These are phyloP conservation scores for Ambrosia trifida DNA, from an alignment of 129 eudicot genomes.

Conservation along the genomic window DNA sequence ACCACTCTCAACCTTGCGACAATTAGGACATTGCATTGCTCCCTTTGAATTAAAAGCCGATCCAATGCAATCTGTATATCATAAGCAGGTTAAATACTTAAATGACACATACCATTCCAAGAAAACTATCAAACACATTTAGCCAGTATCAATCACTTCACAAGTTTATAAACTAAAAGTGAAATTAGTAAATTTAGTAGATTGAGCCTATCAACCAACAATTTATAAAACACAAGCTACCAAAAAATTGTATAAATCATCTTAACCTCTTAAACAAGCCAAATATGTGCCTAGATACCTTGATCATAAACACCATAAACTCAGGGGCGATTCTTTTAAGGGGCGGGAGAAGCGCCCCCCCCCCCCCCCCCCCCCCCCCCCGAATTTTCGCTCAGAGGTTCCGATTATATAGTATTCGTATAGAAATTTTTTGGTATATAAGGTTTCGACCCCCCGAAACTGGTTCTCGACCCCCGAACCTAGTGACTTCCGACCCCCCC, in stretches of 20 bases:
- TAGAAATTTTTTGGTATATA: too few species aligned
- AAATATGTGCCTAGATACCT: neutral
- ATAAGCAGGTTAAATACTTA: constrained; percentile 28
- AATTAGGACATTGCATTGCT: constrained; percentile 86
- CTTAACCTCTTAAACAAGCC: constrained; percentile 8
- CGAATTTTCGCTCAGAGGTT: too few species aligned
- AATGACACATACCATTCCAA: constrained; percentile 10
- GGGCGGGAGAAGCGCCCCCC: too few species aligned
- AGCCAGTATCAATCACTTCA: constrained; percentile 7
- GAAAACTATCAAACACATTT: constrained; percentile 11
- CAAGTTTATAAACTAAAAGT: neutral
- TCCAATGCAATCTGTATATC: constrained; percentile 74
- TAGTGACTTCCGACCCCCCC: too few species aligned
- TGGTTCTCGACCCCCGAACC: too few species aligned
- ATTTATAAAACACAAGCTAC: neutral
- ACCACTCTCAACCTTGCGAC: constrained; percentile 73
- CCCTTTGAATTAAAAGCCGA: constrained; percentile 80
- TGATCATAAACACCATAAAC: neutral
- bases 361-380: too few species aligned
- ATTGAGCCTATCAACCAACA: neutral
- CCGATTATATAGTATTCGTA: too few species aligned
- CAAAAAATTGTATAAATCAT: constrained; percentile 19
- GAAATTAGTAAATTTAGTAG: neutral
- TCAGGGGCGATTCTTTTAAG: too few species aligned
- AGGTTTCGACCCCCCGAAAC: too few species aligned